Evolutionary conservation across 2,329 filamentous ascomycete genomes (phyloP), one percentile per base, ranked within the genome.

Genomic region (Balansia obtecta): DNA sequence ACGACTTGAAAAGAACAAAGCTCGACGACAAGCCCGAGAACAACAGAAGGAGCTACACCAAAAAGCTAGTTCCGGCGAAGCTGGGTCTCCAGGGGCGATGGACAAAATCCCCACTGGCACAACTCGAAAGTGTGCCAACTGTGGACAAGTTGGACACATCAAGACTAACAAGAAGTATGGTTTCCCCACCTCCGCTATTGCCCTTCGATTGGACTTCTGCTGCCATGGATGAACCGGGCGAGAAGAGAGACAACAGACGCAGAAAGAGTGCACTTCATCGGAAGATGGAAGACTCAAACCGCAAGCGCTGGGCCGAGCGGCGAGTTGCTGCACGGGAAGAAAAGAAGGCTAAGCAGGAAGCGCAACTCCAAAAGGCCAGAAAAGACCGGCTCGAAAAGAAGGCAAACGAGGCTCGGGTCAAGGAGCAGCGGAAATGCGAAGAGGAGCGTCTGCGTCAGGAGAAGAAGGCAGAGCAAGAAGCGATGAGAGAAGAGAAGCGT

Each of bases 161-260:
- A 96, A 96, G 70, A 97, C 91, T 45, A 97, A 97, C 74, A 95
- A 96, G 73, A 97, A 96, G 88, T 93, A 79, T 70, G 75, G 68
- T 52, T 51, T 61, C 60, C 54, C 63, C 61, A 52, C 57, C 62
- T 56, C 56, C 60, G 39, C 55, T 52, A 44, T 50, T 53, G 41
- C 49, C 57, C 27, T 68, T 65, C 61, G 63, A 67, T 62, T 66
- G 65, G 65, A 66, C 56, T 58, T 46, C 41, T 50, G 52, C 55
- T 53, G 57, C 54, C 20, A 43, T 46, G 12, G 4, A 41, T 34
- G 54, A 52, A 52, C 48, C 58, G 45, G 50, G 50, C 12, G 43
- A 45, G 38, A 20, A 51, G 33, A 45, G 48, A 42, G 46, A 30
- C 16, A 45, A 48, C 50, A 46, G 56, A 45, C 54, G 50, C 45